Percentiles rank a stretch among this genome's conserved stretches.
These are phyloP conservation scores for Exophiala dermatitidis DNA, from an alignment of 2,329 filamentous ascomycete species.

Conservation along the genomic window DNA sequence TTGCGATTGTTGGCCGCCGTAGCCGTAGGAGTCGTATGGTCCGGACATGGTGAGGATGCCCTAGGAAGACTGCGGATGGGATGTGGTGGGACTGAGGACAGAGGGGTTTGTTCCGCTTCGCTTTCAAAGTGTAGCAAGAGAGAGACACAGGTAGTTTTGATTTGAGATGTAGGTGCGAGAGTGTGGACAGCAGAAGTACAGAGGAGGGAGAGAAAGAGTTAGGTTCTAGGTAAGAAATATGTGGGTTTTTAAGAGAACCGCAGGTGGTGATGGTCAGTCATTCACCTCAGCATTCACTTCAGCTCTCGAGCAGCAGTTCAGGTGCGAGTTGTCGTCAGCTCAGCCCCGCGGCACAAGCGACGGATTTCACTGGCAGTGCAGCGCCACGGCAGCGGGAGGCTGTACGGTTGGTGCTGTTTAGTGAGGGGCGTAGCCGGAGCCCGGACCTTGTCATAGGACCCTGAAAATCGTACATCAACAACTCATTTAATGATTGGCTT, in stretches of 20 bases:
- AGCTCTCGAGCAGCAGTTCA: no score
- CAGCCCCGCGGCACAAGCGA: conserved; percentile 14
- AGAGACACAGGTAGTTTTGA: background rate
- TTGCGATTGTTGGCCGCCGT: conserved; percentile 29
- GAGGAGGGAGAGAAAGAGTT: background rate
- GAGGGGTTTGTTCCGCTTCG: background rate
- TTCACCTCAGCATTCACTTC: background rate
- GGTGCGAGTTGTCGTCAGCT: conserved; percentile 2
- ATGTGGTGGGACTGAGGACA: background rate
- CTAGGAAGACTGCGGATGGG: background rate
- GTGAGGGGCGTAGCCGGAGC: background rate
- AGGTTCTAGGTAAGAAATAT: background rate
- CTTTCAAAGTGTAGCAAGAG: background rate
- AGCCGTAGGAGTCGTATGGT: conserved; percentile 42
- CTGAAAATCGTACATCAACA: no score
- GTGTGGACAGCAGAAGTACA: background rate
- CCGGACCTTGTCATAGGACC: no score
- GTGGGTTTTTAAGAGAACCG: background rate
- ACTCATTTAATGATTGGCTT: no score
- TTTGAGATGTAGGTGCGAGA: no score
- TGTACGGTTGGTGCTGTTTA: background rate
- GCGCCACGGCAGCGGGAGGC: no score
- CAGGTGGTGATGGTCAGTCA: background rate
- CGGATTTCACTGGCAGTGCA: background rate
- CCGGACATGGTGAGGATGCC: conserved; percentile 41